Base-by-base conservation (phyloP, 208 protist species). In the Acanthamoeba culbertsoni region DNA sequence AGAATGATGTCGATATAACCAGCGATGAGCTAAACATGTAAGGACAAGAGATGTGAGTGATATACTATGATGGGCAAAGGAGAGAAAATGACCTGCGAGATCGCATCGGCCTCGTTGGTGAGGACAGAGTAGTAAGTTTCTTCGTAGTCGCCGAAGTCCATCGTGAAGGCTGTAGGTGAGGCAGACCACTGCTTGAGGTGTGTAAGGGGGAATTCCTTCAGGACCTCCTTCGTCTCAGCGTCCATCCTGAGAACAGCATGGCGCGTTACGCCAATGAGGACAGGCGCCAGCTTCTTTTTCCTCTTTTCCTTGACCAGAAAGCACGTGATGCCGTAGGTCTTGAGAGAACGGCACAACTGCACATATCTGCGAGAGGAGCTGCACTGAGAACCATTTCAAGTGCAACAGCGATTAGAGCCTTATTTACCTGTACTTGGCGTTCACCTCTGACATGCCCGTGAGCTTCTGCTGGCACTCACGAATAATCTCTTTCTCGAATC, bases 71-170 rank as follows among this genome's bases (percentile, higher is more conserved):
- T 42, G 23, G 37, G 63, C 63, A 23, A 42, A 75, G n/a, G n/a
- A n/a, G n/a, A n/a, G n/a, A n/a, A n/a, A n/a, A n/a, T n/a, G n/a
- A 71, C 68, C 40, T 88, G 88, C 37, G 93, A 95, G 6, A 97
- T 97, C 40, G 94, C 91, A 2, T 97, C 96, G 16, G 95, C 95
- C 68, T 97, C 94, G 18, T 57, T 91, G 0, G 96, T 97, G 42
- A 94, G 28, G 2, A 96, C 65, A 20, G 90, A 86, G 20, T 95
- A 94, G 82, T 97, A 97, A 26, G 92, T 65, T 0, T 95, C 79
- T 33, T 96, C 90, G 77, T 98, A 96, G 86, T 97, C 96, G 65
- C 97, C 97, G 95, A 98, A 98, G 93, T 98, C 97, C 18, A 98
- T 82, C n/a, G 96, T 97, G 51, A 98, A 97, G 46, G 91, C 43